Conservation (phyloP, 2,329 filamentous ascomycete species). For the Phyllosticta citribraziliensis region DNA sequence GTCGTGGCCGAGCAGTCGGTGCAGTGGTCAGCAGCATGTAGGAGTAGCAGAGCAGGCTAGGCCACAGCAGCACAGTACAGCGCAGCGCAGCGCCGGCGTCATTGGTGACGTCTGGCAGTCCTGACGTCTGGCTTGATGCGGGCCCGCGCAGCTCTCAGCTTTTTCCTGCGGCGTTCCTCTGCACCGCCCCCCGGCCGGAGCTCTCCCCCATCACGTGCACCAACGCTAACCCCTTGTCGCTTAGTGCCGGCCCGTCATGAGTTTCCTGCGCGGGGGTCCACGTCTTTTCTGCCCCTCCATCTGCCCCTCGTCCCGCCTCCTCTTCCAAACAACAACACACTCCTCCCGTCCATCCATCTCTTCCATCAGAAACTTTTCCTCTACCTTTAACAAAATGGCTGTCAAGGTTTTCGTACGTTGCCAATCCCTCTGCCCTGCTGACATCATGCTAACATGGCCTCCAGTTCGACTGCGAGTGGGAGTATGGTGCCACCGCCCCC, state of each 20-base stretch:
- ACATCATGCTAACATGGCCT: background rate
- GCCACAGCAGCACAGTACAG: too few species aligned
- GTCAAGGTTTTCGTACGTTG: constrained; percentile 50
- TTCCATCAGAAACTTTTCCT: constrained; percentile 45
- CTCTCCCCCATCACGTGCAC: constrained; percentile 15
- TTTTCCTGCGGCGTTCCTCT: constrained; percentile 1
- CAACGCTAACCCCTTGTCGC: constrained; percentile 3
- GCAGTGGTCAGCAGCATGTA: background rate
- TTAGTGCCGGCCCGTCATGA: constrained; percentile 1
- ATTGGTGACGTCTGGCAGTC: too few species aligned
- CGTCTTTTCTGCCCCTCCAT: constrained; percentile 11
- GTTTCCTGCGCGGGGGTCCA: constrained; percentile 9
- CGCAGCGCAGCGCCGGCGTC: too few species aligned
- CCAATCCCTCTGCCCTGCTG: constrained; percentile 34
- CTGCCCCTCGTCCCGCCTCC: constrained; percentile 24
- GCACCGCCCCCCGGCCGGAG: constrained; percentile 8
- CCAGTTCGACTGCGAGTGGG: constrained; percentile 22
- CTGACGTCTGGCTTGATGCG: background rate
- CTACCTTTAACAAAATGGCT: constrained; percentile 64
- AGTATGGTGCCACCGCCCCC: constrained; percentile 7
- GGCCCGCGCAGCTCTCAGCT: constrained; percentile 11
- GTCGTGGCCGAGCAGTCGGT: too few species aligned
- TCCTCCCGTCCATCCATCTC: constrained; percentile 19
- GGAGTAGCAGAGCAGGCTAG: too few species aligned
- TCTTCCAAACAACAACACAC: constrained; percentile 23